Evolutionary conservation across 2,329 filamentous ascomycete genomes (phyloP).

Genomic region (Calycina herbarum): DNA sequence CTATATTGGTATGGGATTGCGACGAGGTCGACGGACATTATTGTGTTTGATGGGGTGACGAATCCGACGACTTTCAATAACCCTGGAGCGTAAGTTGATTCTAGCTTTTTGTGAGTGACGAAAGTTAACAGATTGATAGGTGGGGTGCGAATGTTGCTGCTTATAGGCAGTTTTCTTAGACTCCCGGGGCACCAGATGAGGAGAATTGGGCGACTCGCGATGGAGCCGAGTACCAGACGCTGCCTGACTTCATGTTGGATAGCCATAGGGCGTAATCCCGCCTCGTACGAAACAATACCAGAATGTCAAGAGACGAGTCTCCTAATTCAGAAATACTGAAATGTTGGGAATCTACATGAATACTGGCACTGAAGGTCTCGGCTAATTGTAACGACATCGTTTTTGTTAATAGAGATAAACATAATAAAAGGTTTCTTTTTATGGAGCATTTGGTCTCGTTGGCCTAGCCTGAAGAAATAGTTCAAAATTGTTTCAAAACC

Average conservation of each 20-base stretch:
- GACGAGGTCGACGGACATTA: not conserved
- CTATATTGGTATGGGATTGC: constrained; percentile 7
- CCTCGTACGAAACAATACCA: too few relatives aligned
- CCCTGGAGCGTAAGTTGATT: not conserved
- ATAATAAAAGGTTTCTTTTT: not conserved
- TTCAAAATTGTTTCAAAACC: too few relatives aligned
- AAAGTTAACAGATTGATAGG: not conserved
- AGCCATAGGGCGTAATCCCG: too few relatives aligned
- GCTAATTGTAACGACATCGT: not conserved
- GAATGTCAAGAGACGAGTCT: too few relatives aligned
- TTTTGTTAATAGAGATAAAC: not conserved
- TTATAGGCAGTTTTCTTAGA: not conserved
- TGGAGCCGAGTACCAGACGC: not conserved
- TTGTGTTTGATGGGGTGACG: not conserved
- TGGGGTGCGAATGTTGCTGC: constrained; percentile 2
- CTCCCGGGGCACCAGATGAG: not conserved
- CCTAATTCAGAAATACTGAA: too few relatives aligned
- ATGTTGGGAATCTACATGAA: too few relatives aligned
- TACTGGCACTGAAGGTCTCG: not conserved
- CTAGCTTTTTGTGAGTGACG: not conserved
- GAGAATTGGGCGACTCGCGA: not conserved
- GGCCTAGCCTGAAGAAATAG: too few relatives aligned
- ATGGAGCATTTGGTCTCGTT: too few relatives aligned
- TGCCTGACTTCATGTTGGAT: not conserved
- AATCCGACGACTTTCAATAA: not conserved